Percentiles rank a stretch among this genome's conserved stretches.
Evolutionary conservation across 345 rosid genomes (phyloP).

Genomic region (Brassica rapa): DNA sequence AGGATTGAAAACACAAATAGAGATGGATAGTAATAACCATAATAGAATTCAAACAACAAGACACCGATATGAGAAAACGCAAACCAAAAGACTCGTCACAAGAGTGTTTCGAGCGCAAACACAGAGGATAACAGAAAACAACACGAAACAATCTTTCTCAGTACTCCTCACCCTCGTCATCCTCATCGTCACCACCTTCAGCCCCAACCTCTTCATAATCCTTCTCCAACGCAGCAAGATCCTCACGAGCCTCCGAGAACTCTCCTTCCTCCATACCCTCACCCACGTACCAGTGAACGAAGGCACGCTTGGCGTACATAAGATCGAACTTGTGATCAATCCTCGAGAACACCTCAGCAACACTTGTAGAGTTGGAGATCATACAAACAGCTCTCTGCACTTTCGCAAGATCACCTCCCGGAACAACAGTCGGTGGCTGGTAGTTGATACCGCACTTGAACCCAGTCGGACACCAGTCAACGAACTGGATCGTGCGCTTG

Average conservation of each 20-base stretch:
- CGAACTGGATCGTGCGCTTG: constrained; percentile 72
- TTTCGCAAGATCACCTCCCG: constrained; percentile 84
- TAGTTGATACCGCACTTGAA: constrained; percentile 75
- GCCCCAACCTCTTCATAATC: constrained; percentile 84
- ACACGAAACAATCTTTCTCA: constrained; percentile 1
- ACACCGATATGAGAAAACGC: not conserved
- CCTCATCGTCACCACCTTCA: constrained; percentile 71
- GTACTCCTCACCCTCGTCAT: constrained; percentile 59
- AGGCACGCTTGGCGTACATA: constrained; percentile 76
- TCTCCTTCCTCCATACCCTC: constrained; percentile 91
- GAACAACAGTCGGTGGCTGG: constrained; percentile 83
- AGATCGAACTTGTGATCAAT: constrained; percentile 78
- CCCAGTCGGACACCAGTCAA: constrained; percentile 84
- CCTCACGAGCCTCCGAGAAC: constrained; percentile 80
- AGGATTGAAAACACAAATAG: not conserved
- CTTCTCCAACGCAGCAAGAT: constrained; percentile 76
- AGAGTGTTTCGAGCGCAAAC: not conserved
- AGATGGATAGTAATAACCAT: not conserved
- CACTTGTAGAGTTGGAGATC: constrained; percentile 78
- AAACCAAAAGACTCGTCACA: not conserved
- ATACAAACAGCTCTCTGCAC: constrained; percentile 81
- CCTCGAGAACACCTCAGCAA: constrained; percentile 74
- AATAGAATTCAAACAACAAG: not conserved
- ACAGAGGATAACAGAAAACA: not conserved
- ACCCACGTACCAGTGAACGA: constrained; percentile 80